A percentile compares a stretch with the other conserved stretches of the same genome.
These are phyloP conservation scores for Ensete glaucum DNA, from an alignment of 176 grass and related monocot species.

Conservation along the genomic window DNA sequence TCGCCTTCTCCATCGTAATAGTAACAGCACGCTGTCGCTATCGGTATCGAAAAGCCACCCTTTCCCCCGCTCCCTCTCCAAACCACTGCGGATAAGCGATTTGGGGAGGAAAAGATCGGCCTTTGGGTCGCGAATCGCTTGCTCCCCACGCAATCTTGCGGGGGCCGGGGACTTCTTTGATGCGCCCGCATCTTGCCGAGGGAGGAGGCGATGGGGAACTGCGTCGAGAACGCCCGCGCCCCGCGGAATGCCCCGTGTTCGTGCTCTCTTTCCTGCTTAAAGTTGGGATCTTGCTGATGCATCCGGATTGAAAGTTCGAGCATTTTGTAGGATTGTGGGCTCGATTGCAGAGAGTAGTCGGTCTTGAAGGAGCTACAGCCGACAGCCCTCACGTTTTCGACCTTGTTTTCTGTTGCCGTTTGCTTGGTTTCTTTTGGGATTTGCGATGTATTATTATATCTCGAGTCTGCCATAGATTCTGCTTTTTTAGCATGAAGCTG, in stretches of 20 bases:
- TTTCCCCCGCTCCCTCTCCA: background rate
- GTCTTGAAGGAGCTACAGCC: too few relatives aligned
- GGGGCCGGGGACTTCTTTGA: background rate
- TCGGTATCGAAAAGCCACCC: background rate
- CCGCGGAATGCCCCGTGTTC: constrained; percentile 10
- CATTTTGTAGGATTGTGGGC: background rate
- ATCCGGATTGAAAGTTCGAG: background rate
- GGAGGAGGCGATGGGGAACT: constrained; percentile 17
- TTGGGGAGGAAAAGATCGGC: background rate
- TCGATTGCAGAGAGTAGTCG: background rate
- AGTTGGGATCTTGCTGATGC: background rate
- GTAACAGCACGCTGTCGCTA: background rate
- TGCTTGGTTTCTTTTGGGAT: background rate
- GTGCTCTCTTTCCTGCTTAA: background rate
- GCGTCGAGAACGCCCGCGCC: constrained; percentile 7
- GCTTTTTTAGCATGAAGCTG: background rate
- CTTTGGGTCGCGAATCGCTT: background rate
- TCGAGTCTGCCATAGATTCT: background rate
- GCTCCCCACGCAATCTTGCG: background rate
- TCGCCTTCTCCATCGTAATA: background rate
- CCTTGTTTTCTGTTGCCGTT: background rate
- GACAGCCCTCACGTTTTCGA: too few relatives aligned
- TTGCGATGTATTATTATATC: background rate
- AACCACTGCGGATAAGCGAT: background rate
- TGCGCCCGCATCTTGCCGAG: background rate